Percentiles rank a stretch among this genome's conserved stretches.
These are phyloP conservation scores for Globisporangium nodosum DNA, from an alignment of 352 stramenopile species.

Conservation along the genomic window DNA sequence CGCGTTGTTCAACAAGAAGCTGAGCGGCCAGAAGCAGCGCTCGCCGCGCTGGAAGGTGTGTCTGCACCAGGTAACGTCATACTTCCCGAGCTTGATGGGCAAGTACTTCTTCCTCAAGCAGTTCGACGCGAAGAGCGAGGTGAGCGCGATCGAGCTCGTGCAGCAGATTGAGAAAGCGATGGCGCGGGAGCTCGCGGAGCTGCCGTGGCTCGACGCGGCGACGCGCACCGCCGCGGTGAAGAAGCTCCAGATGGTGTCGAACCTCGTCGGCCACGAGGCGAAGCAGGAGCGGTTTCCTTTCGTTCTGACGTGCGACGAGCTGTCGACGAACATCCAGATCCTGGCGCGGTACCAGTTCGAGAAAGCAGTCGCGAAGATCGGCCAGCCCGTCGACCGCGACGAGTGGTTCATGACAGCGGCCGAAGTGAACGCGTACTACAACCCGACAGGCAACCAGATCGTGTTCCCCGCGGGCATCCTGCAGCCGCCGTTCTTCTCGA, in stretches of 20 bases:
- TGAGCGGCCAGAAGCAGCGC: constrained; percentile 81
- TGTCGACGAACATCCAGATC: constrained; percentile 44
- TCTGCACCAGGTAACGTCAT: constrained; percentile 42
- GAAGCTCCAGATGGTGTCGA: constrained; percentile 85
- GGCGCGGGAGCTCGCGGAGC: constrained; percentile 58
- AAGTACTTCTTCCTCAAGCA: constrained; percentile 90
- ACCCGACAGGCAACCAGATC: constrained; percentile 82
- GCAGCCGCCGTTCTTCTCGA: constrained; percentile 92
- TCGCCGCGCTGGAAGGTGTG: constrained; percentile 90
- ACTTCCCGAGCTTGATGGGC: constrained; percentile 65
- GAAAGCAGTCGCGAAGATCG: constrained; percentile 32
- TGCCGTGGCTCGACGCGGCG: constrained; percentile 86
- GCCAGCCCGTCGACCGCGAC: constrained; percentile 40
- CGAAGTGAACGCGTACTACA: constrained; percentile 91
- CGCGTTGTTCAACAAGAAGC: constrained; percentile 75
- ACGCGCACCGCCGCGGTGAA: constrained; percentile 78
- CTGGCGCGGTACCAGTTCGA: constrained; percentile 41
- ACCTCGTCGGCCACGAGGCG: constrained; percentile 60
- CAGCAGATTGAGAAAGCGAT: constrained; percentile 78
- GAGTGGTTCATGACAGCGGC: constrained; percentile 91
- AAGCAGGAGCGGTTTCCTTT: constrained; percentile 50
- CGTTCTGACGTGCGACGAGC: constrained; percentile 29
- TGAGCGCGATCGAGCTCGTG: constrained; percentile 81
- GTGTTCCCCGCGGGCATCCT: constrained; percentile 95
- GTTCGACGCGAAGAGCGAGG: constrained; percentile 83